These are phyloP conservation scores for Podaxis sp. DNA, from an alignment of 768 basidiomycete species.

Conservation along the genomic window DNA sequence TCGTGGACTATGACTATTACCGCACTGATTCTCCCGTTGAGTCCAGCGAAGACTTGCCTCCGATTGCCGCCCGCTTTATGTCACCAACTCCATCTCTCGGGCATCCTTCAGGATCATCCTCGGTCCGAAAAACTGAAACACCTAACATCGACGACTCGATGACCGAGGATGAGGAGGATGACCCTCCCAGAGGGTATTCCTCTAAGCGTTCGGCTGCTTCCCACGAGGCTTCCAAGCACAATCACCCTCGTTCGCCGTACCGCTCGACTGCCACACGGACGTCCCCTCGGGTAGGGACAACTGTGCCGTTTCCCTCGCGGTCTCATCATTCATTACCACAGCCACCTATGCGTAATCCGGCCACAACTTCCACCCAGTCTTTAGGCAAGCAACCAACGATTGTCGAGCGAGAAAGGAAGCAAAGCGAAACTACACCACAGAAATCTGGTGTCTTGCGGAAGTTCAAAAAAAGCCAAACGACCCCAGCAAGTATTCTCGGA, in stretches of 20 bases:
- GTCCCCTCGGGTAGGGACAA: slow-evolving; percentile 32
- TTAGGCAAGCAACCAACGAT: slow-evolving; percentile 65
- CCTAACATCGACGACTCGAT: slow-evolving; percentile 71
- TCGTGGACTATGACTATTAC: slow-evolving; percentile 67
- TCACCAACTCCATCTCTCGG: slow-evolving; percentile 55
- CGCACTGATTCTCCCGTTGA: slow-evolving; percentile 66
- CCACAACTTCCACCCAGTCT: slow-evolving; percentile 66
- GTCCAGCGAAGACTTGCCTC: slow-evolving; percentile 69
- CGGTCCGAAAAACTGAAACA: slow-evolving; percentile 46
- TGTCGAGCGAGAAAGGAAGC: slow-evolving; percentile 44
- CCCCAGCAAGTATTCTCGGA: slow-evolving; percentile 40
- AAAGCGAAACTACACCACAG: slow-evolving; percentile 30
- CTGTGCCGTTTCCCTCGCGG: slow-evolving; percentile 73
- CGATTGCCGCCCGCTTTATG: slow-evolving; percentile 92
- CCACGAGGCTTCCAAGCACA: slow-evolving; percentile 44
- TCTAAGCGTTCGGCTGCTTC: slow-evolving; percentile 37
- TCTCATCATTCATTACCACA: slow-evolving; percentile 78
- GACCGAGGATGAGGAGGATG: slow-evolving; percentile 69
- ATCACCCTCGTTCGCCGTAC: slow-evolving; percentile 78
- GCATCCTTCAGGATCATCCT: slow-evolving; percentile 28
- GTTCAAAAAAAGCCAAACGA: slow-evolving; percentile 61
- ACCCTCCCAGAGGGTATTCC: slow-evolving; percentile 46
- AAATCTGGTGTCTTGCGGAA: slow-evolving; percentile 60
- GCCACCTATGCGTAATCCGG: slow-evolving; percentile 47
- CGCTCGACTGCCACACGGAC: slow-evolving; percentile 42